Conservation (phyloP, 768 basidiomycete species). For the Vishniacozyma victoriae region DNA sequence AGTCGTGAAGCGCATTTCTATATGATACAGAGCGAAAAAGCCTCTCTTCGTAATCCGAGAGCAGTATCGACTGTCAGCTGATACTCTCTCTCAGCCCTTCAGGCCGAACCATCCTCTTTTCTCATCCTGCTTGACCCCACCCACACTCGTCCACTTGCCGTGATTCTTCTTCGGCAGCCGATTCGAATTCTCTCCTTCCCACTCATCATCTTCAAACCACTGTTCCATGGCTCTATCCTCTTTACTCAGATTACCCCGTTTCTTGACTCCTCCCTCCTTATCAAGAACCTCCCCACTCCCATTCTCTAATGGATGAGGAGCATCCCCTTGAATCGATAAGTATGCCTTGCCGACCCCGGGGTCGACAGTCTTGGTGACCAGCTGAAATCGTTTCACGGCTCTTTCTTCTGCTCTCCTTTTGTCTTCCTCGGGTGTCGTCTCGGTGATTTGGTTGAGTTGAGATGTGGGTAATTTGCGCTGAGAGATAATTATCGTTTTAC, state of each 20-base stretch:
- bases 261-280: neutral
- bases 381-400: slow-evolving; percentile 39
- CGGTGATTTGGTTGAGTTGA: neutral
- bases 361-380: slow-evolving; percentile 40
- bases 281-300: slow-evolving; percentile 6
- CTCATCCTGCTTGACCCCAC: no score
- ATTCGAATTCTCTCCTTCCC: slow-evolving; percentile 19
- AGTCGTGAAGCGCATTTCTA: no score
- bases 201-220: slow-evolving; percentile 35
- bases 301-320: slow-evolving; percentile 1
- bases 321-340: slow-evolving; percentile 8
- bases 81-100: no score
- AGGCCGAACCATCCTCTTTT: no score
- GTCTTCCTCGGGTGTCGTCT: slow-evolving; percentile 6
- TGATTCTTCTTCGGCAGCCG: slow-evolving; percentile 2
- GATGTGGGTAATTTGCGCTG: slow-evolving; percentile 13
- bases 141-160: slow-evolving; percentile 25
- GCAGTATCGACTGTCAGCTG: no score
- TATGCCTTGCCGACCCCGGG: slow-evolving; percentile 29
- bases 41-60: no score
- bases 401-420: slow-evolving; percentile 22
- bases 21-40: no score
- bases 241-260: neutral
- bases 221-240: slow-evolving; percentile 27
- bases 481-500: slow-evolving; percentile 27